These are phyloP conservation scores for Colletotrichum echinochloae DNA, from an alignment of 2,329 filamentous ascomycete species.

Conservation along the genomic window DNA sequence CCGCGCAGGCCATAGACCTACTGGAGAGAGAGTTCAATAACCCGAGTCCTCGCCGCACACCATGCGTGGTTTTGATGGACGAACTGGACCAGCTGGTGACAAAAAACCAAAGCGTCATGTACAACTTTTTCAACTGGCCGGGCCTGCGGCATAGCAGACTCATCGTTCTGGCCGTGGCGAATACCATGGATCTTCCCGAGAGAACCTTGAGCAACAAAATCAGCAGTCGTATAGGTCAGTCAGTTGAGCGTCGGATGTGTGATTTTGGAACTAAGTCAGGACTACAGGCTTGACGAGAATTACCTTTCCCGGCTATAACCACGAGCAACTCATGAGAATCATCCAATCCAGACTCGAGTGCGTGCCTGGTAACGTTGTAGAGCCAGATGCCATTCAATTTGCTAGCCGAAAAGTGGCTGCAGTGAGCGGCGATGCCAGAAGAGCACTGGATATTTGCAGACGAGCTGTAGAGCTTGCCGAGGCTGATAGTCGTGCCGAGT, in stretches of 20 bases:
- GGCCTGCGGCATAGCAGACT: constrained; percentile 89
- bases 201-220: constrained; percentile 98
- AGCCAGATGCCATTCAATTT: constrained; percentile 94
- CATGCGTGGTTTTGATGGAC: constrained; percentile 98
- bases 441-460: constrained; percentile 94
- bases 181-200: constrained; percentile 98
- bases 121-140: constrained; percentile 99
- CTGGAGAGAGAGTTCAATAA: constrained; percentile 93
- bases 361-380: constrained; percentile 89
- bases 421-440: constrained; percentile 91
- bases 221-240: constrained; percentile 80
- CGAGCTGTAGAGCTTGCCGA: constrained; percentile 96
- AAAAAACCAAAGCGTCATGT: constrained; percentile 99
- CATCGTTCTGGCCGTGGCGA: constrained; percentile 96
- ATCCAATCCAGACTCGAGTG: constrained; percentile 93
- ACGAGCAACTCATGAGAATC: constrained; percentile 97
- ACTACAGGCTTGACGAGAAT: constrained; percentile 82
- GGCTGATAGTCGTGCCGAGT: constrained; percentile 66
- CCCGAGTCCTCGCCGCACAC: constrained; percentile 89
- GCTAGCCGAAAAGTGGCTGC: constrained; percentile 96
- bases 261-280: background rate
- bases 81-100: constrained; percentile 98
- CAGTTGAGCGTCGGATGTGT: background rate
- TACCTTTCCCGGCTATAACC: constrained; percentile 96
- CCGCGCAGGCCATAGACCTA: constrained; percentile 89